Conservation (phyloP, 108 stramenopile species). For the Epipyxis sp. region DNA sequence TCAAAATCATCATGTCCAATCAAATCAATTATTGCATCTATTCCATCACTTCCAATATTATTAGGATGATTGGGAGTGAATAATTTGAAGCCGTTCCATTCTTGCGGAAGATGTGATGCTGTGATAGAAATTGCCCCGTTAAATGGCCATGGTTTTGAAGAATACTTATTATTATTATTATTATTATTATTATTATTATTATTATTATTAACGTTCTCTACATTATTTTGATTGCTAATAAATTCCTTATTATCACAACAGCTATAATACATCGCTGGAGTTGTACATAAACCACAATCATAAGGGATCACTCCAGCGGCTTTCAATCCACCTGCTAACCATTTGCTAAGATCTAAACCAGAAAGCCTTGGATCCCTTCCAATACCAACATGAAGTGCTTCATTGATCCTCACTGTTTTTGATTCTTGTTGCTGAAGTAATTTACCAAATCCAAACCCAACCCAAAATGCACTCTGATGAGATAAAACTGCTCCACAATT, state of each 20-base stretch:
- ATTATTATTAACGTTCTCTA: not conserved
- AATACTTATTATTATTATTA: not conserved
- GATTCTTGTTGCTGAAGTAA: not conserved
- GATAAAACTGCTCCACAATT: too few species aligned
- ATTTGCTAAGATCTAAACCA: not conserved
- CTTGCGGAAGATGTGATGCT: constrained; percentile 25
- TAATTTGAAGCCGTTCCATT: constrained; percentile 31
- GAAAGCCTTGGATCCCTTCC: not conserved
- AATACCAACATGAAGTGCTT: not conserved
- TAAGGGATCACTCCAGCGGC: not conserved
- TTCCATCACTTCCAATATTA: not conserved
- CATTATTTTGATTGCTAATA: not conserved
- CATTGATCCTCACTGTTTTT: too few species aligned
- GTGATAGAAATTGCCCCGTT: constrained; percentile 15
- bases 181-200: not conserved
- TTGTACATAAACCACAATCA: not conserved
- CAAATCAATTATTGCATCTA: not conserved
- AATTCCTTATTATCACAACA: too few species aligned
- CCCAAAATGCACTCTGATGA: not conserved
- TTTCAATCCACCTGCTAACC: not conserved
- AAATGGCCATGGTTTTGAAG: too few species aligned
- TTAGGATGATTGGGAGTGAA: constrained; percentile 2
- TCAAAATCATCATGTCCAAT: not conserved
- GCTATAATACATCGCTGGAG: not conserved
- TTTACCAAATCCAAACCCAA: not conserved